These are phyloP conservation scores for Heritiera littoralis DNA, from an alignment of 345 rosid genomes.

Conservation along the genomic window DNA sequence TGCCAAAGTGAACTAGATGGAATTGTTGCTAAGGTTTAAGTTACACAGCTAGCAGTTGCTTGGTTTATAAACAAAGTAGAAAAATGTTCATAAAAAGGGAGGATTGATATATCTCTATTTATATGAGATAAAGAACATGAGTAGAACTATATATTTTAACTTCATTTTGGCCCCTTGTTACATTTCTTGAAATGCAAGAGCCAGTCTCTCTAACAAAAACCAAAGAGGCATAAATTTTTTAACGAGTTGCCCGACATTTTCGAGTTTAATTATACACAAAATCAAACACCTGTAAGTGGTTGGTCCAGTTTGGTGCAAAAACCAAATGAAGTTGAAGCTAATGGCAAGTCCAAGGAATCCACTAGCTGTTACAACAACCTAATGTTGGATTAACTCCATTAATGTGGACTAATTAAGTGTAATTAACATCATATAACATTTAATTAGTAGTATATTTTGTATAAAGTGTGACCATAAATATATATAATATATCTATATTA, in stretches of 20 bases:
- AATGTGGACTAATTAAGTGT: no score
- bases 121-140: not conserved
- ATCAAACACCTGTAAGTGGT: constrained; percentile 72
- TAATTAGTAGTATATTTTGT: no score
- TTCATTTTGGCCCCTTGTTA: not conserved
- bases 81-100: not conserved
- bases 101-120: not conserved
- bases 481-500: no score
- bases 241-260: not conserved
- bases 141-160: not conserved
- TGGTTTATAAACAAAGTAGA: not conserved
- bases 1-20: not conserved
- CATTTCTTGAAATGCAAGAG: not conserved
- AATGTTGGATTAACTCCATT: constrained; percentile 9
- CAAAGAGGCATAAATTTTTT: not conserved
- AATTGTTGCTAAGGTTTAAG: not conserved
- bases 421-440: no score
- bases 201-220: not conserved
- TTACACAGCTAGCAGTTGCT: not conserved
- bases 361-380: constrained; percentile 82
- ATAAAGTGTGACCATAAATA: no score
- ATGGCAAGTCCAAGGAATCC: constrained; percentile 90
- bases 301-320: constrained; percentile 90
- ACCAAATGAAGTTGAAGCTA: constrained; percentile 98
- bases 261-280: not conserved